Evolutionary conservation across 2,329 filamentous ascomycete species (phyloP).

Genomic region (Beauveria medogensis): DNA sequence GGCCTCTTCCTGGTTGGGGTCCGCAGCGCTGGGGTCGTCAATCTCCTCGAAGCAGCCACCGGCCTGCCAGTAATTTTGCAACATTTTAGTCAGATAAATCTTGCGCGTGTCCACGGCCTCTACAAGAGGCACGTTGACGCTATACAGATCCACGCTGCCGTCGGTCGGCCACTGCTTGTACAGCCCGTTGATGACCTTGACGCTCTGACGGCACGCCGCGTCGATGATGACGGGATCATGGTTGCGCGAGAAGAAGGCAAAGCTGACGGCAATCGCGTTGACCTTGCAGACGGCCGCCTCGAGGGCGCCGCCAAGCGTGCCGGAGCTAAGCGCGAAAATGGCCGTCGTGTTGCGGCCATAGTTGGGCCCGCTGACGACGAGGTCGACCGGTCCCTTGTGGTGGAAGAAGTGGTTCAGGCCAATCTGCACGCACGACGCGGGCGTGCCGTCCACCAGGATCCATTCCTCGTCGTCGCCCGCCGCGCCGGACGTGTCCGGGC

Average conservation of each 20-base stretch:
- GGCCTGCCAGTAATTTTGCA: constrained; percentile 85
- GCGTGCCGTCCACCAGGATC: constrained; percentile 74
- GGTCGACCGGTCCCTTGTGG: constrained; percentile 61
- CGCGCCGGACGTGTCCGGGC: constrained; percentile 38
- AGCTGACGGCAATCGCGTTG: constrained; percentile 74
- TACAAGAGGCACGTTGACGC: constrained; percentile 80
- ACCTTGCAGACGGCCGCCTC: constrained; percentile 66
- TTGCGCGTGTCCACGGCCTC: constrained; percentile 64
- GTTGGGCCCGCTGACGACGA: constrained; percentile 74
- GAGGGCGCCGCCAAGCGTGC: constrained; percentile 68
- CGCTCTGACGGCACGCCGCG: constrained; percentile 64
- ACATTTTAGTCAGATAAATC: constrained; percentile 74
- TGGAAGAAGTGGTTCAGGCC: constrained; percentile 73
- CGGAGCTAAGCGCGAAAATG: constrained; percentile 68
- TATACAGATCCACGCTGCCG: constrained; percentile 71
- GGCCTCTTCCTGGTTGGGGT: constrained; percentile 63
- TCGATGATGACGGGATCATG: constrained; percentile 77
- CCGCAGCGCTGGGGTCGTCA: constrained; percentile 47
- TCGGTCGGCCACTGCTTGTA: constrained; percentile 64
- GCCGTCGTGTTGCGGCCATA: constrained; percentile 78
- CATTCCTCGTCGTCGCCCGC: constrained; percentile 59
- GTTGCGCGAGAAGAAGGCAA: constrained; percentile 79
- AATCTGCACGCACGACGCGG: constrained; percentile 74
- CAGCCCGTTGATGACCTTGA: constrained; percentile 72
- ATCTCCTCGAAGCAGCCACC: constrained; percentile 82